Percentiles rank a stretch among this genome's conserved stretches.
Evolutionary conservation across 2,329 filamentous ascomycete genomes (phyloP).

Genomic region (Nemania bipapillata): DNA sequence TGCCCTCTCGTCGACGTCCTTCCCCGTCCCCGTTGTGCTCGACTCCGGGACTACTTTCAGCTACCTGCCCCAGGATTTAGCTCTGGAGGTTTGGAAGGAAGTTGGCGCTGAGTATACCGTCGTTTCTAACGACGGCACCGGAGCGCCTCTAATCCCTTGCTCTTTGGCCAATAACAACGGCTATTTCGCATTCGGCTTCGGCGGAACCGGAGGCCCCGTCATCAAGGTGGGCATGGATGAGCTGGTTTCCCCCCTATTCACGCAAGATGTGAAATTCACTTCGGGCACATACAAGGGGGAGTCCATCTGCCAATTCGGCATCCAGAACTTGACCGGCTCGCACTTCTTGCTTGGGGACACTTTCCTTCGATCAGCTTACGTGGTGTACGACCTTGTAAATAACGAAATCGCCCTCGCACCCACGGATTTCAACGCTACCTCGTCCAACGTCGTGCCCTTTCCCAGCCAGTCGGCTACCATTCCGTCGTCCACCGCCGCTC

Average conservation of each 20-base stretch:
- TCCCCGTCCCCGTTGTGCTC: conserved; percentile 71
- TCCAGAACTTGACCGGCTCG: conserved; percentile 60
- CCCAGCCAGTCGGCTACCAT: conserved; percentile 61
- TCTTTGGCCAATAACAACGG: conserved; percentile 57
- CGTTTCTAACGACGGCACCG: conserved; percentile 53
- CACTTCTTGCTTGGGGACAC: conserved; percentile 66
- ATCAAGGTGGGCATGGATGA: conserved; percentile 67
- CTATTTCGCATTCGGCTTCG: conserved; percentile 66
- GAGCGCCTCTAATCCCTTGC: conserved; percentile 63
- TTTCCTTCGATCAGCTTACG: conserved; percentile 69
- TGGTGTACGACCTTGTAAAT: conserved; percentile 69
- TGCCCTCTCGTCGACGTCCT: conserved; percentile 54
- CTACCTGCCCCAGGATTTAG: conserved; percentile 73
- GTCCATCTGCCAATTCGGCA: conserved; percentile 65
- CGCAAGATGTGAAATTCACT: conserved; percentile 53
- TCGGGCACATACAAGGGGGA: conserved; percentile 59
- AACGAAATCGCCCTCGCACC: conserved; percentile 66
- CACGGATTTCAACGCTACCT: conserved; percentile 66
- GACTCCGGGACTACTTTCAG: conserved; percentile 80
- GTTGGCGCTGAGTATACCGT: conserved; percentile 66
- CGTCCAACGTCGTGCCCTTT: conserved; percentile 63
- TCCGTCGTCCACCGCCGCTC: conserved; percentile 60
- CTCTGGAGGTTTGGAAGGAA: conserved; percentile 64
- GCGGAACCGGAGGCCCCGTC: conserved; percentile 59
- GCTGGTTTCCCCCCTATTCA: conserved; percentile 62